Percentiles rank a stretch among this genome's conserved stretches.
Conservation (phyloP, 352 stramenopile genomes). For the Globisporangium spiculum region DNA sequence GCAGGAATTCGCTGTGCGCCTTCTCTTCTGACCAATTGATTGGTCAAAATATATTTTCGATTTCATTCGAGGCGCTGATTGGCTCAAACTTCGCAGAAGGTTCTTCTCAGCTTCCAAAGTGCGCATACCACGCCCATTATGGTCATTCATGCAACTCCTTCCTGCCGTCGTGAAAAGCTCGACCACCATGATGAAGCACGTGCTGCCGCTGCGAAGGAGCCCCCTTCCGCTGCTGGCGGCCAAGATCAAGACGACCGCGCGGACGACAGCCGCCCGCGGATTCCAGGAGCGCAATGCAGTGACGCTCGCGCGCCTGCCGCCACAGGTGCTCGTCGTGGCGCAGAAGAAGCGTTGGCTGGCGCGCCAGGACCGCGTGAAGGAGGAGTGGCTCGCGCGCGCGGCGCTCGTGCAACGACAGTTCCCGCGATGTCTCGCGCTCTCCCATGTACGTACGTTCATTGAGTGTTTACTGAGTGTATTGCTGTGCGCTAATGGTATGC, state of each 20-base stretch:
- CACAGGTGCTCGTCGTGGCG: conserved; percentile 12
- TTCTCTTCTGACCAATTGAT: neutral
- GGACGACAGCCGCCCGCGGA: neutral
- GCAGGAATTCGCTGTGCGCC: neutral
- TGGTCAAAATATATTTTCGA: neutral
- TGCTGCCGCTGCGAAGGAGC: conserved; percentile 11
- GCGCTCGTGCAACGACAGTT: conserved; percentile 6
- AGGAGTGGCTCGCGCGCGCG: conserved; percentile 7
- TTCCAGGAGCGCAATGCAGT: neutral
- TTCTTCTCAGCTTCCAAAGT: neutral
- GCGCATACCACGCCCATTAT: neutral
- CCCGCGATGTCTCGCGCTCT: conserved; percentile 20
- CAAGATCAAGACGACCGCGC: neutral
- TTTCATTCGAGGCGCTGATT: neutral
- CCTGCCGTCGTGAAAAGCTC: neutral
- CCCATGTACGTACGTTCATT: conserved; percentile 7
- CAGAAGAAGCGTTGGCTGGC: conserved; percentile 14
- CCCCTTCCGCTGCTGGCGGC: neutral
- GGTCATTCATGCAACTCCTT: neutral
- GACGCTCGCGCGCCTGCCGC: conserved; percentile 14
- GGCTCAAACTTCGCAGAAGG: neutral
- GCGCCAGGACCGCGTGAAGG: conserved; percentile 5
- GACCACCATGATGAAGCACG: conserved; percentile 9
- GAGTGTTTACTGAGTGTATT: neutral
- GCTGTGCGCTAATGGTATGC: neutral